Evolutionary conservation across 164 flowering plant genomes (phyloP).

Genomic region (Annona cherimola): DNA sequence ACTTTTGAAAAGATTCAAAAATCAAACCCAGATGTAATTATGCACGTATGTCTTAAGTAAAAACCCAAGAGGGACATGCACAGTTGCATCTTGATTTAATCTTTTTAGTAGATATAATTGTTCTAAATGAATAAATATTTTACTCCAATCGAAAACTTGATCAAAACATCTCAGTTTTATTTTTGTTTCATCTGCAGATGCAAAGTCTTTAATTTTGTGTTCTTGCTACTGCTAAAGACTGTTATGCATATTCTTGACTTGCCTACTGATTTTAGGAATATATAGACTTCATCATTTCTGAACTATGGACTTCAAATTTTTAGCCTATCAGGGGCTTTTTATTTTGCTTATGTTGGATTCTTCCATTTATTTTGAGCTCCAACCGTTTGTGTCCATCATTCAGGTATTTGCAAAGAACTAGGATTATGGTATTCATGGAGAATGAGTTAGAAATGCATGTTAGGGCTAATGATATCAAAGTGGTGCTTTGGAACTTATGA

Average conservation of each 20-base stretch:
- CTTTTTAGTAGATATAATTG: too few species aligned
- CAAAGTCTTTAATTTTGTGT: too few species aligned
- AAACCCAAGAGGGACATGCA: too few species aligned
- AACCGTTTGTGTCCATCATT: slow-evolving; percentile 11
- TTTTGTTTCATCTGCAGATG: too few species aligned
- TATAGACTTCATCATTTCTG: slow-evolving; percentile 91
- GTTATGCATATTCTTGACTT: background rate
- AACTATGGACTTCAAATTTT: slow-evolving; percentile 94
- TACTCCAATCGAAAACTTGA: too few species aligned
- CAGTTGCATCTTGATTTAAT: too few species aligned
- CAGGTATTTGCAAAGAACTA: slow-evolving; percentile 96
- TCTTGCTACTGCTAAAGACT: too few species aligned
- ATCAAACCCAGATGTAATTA: too few species aligned
- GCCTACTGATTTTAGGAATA: slow-evolving; percentile 64
- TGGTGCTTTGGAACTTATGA: slow-evolving; percentile 81
- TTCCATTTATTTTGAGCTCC: slow-evolving; percentile 1
- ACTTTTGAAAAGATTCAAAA: too few species aligned
- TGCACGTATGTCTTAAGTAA: too few species aligned
- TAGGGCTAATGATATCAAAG: slow-evolving; percentile 99
- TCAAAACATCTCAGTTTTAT: too few species aligned
- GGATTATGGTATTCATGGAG: slow-evolving; percentile 96
- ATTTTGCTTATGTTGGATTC: background rate
- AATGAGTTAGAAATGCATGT: slow-evolving; percentile 97
- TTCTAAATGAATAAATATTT: too few species aligned
- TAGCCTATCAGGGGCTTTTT: slow-evolving; percentile 74